A percentile compares a stretch with the other conserved stretches of the same genome.
Evolutionary conservation across 352 stramenopile genomes (phyloP).

Genomic region (Peronosclerospora sorghi): DNA sequence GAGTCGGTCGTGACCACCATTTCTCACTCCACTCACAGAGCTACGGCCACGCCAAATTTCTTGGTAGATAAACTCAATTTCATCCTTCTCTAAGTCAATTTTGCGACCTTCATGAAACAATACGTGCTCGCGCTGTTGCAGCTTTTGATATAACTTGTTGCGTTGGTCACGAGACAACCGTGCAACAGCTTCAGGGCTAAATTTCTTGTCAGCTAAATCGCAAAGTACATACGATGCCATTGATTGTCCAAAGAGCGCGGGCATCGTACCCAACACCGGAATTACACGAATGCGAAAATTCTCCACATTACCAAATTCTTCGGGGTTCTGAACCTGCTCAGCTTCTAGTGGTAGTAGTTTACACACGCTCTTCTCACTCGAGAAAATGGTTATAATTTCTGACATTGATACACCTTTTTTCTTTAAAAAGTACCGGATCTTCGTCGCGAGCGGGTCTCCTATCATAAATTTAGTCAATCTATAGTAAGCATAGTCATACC

Average conservation of each 20-base stretch:
- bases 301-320: conserved; percentile 92
- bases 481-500: conserved; percentile 1
- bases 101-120: conserved; percentile 45
- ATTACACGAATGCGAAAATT: conserved; percentile 95
- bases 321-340: conserved; percentile 80
- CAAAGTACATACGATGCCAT: conserved; percentile 93
- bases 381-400: conserved; percentile 85
- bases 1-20: conserved; percentile 66
- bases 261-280: conserved; percentile 89
- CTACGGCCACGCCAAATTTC: conserved; percentile 77
- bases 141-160: conserved; percentile 79
- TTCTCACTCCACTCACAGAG: conserved; percentile 49
- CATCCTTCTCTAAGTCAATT: conserved; percentile 72
- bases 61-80: conserved; percentile 83
- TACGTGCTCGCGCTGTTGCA: conserved; percentile 64
- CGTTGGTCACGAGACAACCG: conserved; percentile 70
- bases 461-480: background rate
- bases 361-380: conserved; percentile 93
- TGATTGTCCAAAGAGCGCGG: conserved; percentile 95
- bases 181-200: conserved; percentile 63
- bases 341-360: conserved; percentile 92
- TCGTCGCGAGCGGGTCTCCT: conserved; percentile 91
- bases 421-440: conserved; percentile 92
- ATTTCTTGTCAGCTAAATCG: conserved; percentile 86
- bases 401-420: conserved; percentile 60